Conservation (phyloP, 1,139 yeast species). For the Yamadazyma pseudoaaseri region DNA sequence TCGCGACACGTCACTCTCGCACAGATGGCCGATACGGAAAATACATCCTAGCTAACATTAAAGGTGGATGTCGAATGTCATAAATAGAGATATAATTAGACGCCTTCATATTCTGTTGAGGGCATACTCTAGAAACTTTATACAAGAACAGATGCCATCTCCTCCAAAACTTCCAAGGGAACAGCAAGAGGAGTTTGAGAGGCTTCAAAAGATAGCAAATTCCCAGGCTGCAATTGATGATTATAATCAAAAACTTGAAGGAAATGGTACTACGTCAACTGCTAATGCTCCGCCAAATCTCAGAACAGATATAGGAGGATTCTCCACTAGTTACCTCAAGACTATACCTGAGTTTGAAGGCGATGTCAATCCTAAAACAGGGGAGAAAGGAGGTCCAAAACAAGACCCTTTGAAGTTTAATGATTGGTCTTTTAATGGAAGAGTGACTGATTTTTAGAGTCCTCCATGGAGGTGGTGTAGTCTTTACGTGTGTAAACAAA, state of each 20-base stretch:
- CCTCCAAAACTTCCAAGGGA: conserved; percentile 86
- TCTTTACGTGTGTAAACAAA: no score
- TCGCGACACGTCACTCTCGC: neutral
- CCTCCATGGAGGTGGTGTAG: no score
- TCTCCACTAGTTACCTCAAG: conserved; percentile 69
- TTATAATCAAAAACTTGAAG: conserved; percentile 51
- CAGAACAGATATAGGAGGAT: conserved; percentile 59
- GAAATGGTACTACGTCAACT: conserved; percentile 31
- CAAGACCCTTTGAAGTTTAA: conserved; percentile 94
- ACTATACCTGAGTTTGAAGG: conserved; percentile 96
- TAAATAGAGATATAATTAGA: no score
- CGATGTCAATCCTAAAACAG: conserved; percentile 86
- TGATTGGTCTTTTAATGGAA: conserved; percentile 93
- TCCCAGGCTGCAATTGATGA: conserved; percentile 80
- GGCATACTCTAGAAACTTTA: conserved; percentile 21
- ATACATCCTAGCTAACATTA: no score
- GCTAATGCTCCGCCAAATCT: conserved; percentile 23
- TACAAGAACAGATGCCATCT: conserved; percentile 48
- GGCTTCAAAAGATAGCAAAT: conserved; percentile 75
- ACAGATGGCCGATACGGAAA: conserved; percentile 1
- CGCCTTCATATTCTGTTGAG: no score
- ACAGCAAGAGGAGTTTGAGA: conserved; percentile 92
- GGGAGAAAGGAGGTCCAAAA: conserved; percentile 98
- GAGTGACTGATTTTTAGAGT: conserved; percentile 84
- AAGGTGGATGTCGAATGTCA: no score